phyloP scores from a whole-genome alignment of 257 asterid genomes.

The Echites panduratus region DNA sequence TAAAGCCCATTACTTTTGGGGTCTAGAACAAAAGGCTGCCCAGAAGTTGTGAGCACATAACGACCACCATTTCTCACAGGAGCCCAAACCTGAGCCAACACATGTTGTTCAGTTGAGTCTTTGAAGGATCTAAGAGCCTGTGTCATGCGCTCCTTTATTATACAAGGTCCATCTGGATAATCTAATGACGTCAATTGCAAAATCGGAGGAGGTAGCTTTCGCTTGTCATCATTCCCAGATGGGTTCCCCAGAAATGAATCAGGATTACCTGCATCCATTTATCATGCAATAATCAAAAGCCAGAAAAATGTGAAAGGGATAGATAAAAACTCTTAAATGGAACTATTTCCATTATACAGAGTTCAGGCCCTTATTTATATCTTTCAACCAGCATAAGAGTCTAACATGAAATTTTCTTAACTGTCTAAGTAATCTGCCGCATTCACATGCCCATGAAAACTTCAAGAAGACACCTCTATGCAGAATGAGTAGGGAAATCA shows the following conservation, averaged over 20 bases:
- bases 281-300: conserved; percentile 17
- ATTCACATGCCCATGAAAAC: neutral
- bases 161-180: conserved; percentile 55
- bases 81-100: conserved; percentile 94
- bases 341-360: neutral
- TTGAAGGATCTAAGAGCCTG: conserved; percentile 89
- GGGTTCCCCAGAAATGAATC: conserved; percentile 37
- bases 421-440: neutral
- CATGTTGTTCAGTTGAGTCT: conserved; percentile 67
- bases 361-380: neutral
- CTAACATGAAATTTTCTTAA: neutral
- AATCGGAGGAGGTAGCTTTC: conserved; percentile 42
- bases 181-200: conserved; percentile 43
- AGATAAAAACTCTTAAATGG: neutral
- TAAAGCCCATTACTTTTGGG: conserved; percentile 78
- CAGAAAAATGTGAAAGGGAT: neutral
- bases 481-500: neutral
- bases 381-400: neutral
- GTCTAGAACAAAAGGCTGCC: conserved; percentile 89
- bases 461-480: neutral
- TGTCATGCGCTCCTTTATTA: conserved; percentile 80
- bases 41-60: conserved; percentile 78
- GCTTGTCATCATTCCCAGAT: conserved; percentile 38
- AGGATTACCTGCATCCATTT: conserved; percentile 40
- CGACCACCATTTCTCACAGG: conserved; percentile 75